Conservation (phyloP, 78 protist species). For the Mantamonas sphyraenae region DNA sequence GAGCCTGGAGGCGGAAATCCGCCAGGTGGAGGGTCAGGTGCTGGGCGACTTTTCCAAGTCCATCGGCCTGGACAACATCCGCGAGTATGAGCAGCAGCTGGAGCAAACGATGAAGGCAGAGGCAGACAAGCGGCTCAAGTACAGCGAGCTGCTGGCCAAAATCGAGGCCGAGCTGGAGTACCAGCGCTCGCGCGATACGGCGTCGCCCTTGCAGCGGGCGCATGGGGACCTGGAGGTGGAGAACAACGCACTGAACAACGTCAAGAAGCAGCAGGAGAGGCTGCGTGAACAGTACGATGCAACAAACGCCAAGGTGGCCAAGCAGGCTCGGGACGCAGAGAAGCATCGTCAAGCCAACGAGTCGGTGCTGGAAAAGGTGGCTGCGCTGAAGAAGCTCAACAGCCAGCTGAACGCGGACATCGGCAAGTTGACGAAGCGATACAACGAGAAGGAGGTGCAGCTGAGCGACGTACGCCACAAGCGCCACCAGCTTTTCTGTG, state of each 20-base stretch:
- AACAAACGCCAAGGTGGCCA: not conserved
- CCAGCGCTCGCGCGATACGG: not conserved
- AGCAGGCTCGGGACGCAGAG: too few species aligned
- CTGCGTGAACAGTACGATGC: not conserved
- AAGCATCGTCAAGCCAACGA: too few species aligned
- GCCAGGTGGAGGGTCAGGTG: slow-evolving; percentile 19
- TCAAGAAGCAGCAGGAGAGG: not conserved
- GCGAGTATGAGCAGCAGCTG: slow-evolving; percentile 58
- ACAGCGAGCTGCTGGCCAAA: not conserved
- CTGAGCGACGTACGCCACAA: too few species aligned
- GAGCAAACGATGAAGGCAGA: slow-evolving; percentile 7
- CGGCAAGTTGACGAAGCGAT: not conserved
- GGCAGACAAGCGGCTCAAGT: slow-evolving; percentile 11
- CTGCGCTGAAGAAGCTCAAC: too few species aligned
- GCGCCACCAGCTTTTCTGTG: too few species aligned
- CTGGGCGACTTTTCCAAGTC: slow-evolving; percentile 38
- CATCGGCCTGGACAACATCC: slow-evolving; percentile 50
- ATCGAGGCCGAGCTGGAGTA: slow-evolving; percentile 18
- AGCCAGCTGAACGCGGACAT: not conserved
- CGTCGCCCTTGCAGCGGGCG: not conserved
- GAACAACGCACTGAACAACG: not conserved
- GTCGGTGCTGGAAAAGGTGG: too few species aligned
- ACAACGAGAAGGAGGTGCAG: not conserved
- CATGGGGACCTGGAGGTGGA: slow-evolving; percentile 10
- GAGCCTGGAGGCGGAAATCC: not conserved